Evolutionary conservation across 805 yeast species (phyloP), one percentile per base, ranked within the genome.

Genomic region (Candida insectorum): DNA sequence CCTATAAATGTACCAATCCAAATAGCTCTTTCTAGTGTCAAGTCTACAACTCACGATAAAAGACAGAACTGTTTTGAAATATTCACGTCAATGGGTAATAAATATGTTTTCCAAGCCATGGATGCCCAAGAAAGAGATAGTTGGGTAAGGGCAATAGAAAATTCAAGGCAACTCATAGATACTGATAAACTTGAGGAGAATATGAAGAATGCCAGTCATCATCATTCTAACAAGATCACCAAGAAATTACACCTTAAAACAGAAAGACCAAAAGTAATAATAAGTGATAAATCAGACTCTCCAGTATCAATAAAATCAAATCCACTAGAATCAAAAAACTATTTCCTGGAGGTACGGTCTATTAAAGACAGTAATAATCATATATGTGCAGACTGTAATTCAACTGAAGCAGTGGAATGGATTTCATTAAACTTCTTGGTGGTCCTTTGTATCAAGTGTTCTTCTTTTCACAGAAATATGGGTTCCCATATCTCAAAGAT

Each of bases 401-500:
- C 77, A 2, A 48, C 57, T 0, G 75, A 70, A 11, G 60, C 73
- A 10, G 94, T 85, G 11, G 96, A 88, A 45, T 89, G 96, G 96
- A 73, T 91, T 3, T 85, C 96, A 0, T 66, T 86, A 38, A 88
- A 84, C 48, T 57, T 81, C 26, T 58, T 87, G 34, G 77, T 79
- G 18, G 75, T 81, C 3, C 65, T 91, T 16, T 89, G 97, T 56
- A 80, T 86, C 28, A 78, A 80, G 31, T 89, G 97, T 49, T 79
- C 96, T 0, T 88, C 95, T 0, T 79, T 81, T n/a, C 97, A 89
- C 56, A 67, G 96, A 35, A 79, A 86, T 14, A 57, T 91, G 52
- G 96, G 97, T 0, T 71, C 95, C 0, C 88, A 83, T 43, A 70
- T 87, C 4, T 75, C 93, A 5, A 86, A 83, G 51, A 76, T 89